These are phyloP conservation scores for Peniophora sp. DNA, from an alignment of 1,284 basidiomycete species.

Conservation along the genomic window DNA sequence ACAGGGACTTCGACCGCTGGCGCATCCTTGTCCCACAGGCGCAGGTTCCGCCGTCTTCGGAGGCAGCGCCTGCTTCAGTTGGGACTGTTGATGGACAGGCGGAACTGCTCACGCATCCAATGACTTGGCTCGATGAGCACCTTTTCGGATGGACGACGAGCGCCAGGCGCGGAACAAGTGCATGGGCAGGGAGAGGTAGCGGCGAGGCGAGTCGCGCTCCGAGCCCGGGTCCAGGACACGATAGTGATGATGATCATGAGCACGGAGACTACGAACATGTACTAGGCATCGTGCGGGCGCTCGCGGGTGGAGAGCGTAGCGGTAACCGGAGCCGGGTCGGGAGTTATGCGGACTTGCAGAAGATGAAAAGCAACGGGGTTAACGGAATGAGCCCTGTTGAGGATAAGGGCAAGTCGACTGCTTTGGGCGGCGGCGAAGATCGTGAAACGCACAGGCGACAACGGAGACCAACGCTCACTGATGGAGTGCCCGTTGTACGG, in stretches of 20 bases:
- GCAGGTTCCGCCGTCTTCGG: slow-evolving; percentile 66
- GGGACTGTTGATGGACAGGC: slow-evolving; percentile 77
- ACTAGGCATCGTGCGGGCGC: slow-evolving; percentile 47
- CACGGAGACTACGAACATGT: slow-evolving; percentile 77
- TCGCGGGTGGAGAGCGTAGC: slow-evolving; percentile 29
- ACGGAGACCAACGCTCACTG: slow-evolving; percentile 55
- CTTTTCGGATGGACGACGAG: slow-evolving; percentile 88
- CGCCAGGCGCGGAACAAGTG: slow-evolving; percentile 62
- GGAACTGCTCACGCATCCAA: slow-evolving; percentile 72
- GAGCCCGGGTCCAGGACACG: slow-evolving; percentile 35
- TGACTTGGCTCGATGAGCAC: slow-evolving; percentile 90
- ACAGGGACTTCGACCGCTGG: slow-evolving; percentile 81
- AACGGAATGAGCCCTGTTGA: slow-evolving; percentile 3
- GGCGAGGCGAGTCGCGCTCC: slow-evolving; percentile 56
- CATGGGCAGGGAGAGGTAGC: slow-evolving; percentile 51
- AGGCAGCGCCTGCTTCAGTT: slow-evolving; percentile 54
- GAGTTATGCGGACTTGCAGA: slow-evolving; percentile 74
- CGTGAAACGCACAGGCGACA: slow-evolving; percentile 35
- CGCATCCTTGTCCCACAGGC: slow-evolving; percentile 81
- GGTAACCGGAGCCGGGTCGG: slow-evolving; percentile 53
- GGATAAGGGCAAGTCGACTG: slow-evolving; percentile 3
- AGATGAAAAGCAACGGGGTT: slow-evolving; percentile 32
- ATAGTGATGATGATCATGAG: slow-evolving; percentile 70
- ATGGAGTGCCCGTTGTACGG: slow-evolving; percentile 52
- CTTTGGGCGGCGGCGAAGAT: slow-evolving; percentile 31